Evolutionary conservation across 768 basidiomycete species (phyloP), one percentile per base, ranked within the genome.

Genomic region (Tremella fuciformis): DNA sequence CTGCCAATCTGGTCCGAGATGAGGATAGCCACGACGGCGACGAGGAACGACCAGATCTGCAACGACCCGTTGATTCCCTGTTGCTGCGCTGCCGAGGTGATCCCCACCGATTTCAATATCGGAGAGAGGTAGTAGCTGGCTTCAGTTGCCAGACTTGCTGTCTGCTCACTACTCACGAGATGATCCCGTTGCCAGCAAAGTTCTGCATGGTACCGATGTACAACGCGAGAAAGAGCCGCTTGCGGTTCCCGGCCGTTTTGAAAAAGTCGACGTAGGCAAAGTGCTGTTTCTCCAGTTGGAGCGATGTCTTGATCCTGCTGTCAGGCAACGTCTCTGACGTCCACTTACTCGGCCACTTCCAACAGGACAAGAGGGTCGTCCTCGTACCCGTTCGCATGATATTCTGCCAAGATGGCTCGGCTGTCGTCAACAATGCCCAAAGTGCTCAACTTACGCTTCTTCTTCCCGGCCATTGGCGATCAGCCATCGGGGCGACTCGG

Each of bases 191-290:
- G 29, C 29, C 6, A 34, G 29, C 29, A n/a, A n/a, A n/a, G 29
- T 34, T 4, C 4, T 11, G 29, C 11, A 6, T 6, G 29, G 29
- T 34, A 34, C 4, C 11, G 6, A 34, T 11, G 29, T 34, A 34
- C 29, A 11, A 34, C 29, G 29, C 29, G 11, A 34, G 29, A 34
- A 81, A 78, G 83, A 88, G 84, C 3, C 88, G 81, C 66, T 82
- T 84, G 39, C 84, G 79, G 72, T 89, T 89, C 1, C 87, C 88
- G 2, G 82, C 81, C 0, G 85, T 88, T 8, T 79, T 80, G 69
- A 84, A 83, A 29, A 57, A 16, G 52, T 60, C 56, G 65, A n/a
- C n/a, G n/a, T n/a, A n/a, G n/a, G n/a, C n/a, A n/a, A n/a, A n/a
- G n/a, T n/a, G n/a, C n/a, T n/a, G n/a, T n/a, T n/a, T n/a, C n/a